These are phyloP conservation scores for Phytomonas sp. DNA, from an alignment of 208 protist genomes.

Conservation along the genomic window DNA sequence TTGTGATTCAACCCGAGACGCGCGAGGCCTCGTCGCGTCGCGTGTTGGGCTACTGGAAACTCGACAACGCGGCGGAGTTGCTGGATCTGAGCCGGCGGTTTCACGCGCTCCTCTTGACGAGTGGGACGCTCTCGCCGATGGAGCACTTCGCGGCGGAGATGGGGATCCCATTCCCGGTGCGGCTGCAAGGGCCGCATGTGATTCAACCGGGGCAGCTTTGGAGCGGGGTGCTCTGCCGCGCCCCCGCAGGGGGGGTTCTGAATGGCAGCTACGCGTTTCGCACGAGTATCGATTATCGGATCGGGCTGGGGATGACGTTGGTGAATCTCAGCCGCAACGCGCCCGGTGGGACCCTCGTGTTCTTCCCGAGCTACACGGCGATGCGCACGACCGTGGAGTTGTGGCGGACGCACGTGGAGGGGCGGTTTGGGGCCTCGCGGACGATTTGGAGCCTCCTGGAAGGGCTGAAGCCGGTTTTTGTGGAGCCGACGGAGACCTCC, in stretches of 20 bases:
- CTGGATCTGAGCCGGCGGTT: conserved; percentile 30
- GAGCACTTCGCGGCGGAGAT: conserved; percentile 91
- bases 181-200: conserved; percentile 89
- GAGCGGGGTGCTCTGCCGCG: conserved; percentile 50
- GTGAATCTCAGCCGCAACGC: conserved; percentile 85
- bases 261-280: conserved; percentile 82
- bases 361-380: conserved; percentile 93
- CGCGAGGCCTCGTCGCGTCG: conserved; percentile 12
- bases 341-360: conserved; percentile 95
- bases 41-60: conserved; percentile 89
- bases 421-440: conserved; percentile 1
- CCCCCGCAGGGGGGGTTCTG: conserved; percentile 61
- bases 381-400: conserved; percentile 64
- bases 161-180: conserved; percentile 68
- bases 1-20: conserved; percentile 48
- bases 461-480: conserved; percentile 79
- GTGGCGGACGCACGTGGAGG: conserved; percentile 38
- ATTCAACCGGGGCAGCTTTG: conserved; percentile 74
- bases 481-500: conserved; percentile 53
- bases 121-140: conserved; percentile 94
- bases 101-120: conserved; percentile 89
- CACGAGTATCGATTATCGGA: conserved; percentile 63
- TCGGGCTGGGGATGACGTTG: conserved; percentile 72
- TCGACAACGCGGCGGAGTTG: conserved; percentile 81
- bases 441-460: conserved; percentile 79